Conservation (phyloP, 768 basidiomycete genomes). For the Suillus cothurnatus region DNA sequence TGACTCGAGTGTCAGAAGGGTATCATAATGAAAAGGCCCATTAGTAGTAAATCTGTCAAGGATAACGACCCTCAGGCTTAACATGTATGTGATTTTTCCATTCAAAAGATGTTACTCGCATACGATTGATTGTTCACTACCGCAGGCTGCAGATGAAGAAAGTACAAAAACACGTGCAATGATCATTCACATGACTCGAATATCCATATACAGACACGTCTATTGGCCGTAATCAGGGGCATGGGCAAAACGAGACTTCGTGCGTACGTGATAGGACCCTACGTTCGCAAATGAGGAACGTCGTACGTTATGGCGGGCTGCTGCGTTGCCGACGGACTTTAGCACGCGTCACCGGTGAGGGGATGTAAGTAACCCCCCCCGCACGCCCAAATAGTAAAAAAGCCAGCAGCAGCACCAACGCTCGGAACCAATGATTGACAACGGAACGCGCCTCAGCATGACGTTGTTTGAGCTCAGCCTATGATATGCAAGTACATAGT, state of each 20-base stretch:
- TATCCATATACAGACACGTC: background rate
- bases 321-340: background rate
- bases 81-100: too few relatives aligned
- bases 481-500: background rate
- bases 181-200: too few relatives aligned
- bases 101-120: too few relatives aligned
- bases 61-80: too few relatives aligned
- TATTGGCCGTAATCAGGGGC: background rate
- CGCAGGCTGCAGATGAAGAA: too few relatives aligned
- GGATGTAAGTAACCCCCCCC: background rate
- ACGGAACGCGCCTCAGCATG: background rate
- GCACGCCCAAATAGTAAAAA: background rate
- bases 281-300: background rate
- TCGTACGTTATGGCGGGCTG: background rate
- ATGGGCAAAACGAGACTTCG: background rate
- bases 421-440: background rate
- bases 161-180: too few relatives aligned
- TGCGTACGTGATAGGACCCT: background rate
- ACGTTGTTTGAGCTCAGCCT: background rate
- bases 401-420: background rate
- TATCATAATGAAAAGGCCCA: too few relatives aligned
- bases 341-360: background rate
- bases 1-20: too few relatives aligned
- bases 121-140: too few relatives aligned
- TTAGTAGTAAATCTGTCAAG: too few relatives aligned